Percentiles rank a stretch among this genome's conserved stretches.
These are phyloP conservation scores for Pachysandra terminalis DNA, from an alignment of 164 flowering plant genomes.

Conservation along the genomic window DNA sequence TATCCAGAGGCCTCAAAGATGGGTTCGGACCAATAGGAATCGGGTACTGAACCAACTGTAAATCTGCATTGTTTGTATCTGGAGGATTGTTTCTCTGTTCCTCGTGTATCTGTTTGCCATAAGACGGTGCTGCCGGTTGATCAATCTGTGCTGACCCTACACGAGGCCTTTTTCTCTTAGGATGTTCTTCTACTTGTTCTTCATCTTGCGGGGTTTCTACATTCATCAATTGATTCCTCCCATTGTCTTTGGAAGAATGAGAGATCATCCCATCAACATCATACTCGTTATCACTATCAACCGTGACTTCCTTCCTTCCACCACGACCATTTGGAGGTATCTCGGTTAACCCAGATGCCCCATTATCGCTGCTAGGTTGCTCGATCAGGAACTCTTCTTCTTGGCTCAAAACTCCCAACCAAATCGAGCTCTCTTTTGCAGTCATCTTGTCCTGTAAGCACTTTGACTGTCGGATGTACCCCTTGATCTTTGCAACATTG, in stretches of 20 bases:
- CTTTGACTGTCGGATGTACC: neutral
- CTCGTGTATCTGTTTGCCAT: conserved; percentile 14
- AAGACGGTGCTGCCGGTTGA: conserved; percentile 11
- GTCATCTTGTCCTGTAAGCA: conserved; percentile 37
- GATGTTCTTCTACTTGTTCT: conserved; percentile 25
- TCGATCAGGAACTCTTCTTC: conserved; percentile 56
- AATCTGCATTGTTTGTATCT: conserved; percentile 37
- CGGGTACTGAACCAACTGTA: conserved; percentile 20
- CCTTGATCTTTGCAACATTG: conserved; percentile 71
- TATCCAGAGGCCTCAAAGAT: conserved; percentile 29
- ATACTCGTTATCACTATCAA: conserved; percentile 64
- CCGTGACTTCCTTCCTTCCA: conserved; percentile 36
- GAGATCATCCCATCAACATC: conserved; percentile 43
- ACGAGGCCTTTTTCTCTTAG: conserved; percentile 34
- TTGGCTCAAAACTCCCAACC: conserved; percentile 65
- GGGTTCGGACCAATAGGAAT: conserved; percentile 16
- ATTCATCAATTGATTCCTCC: conserved; percentile 32
- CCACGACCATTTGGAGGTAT: conserved; percentile 28
- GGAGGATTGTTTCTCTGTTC: conserved; percentile 33
- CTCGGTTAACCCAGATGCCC: conserved; percentile 49
- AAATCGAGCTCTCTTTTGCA: conserved; percentile 76
- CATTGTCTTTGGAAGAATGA: conserved; percentile 61
- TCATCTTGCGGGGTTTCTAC: conserved; percentile 27
- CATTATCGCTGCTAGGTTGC: conserved; percentile 60
- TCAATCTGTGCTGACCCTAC: conserved; percentile 17